These are phyloP conservation scores for Leucosporidium scottii DNA, from an alignment of 768 basidiomycete species.

Conservation along the genomic window DNA sequence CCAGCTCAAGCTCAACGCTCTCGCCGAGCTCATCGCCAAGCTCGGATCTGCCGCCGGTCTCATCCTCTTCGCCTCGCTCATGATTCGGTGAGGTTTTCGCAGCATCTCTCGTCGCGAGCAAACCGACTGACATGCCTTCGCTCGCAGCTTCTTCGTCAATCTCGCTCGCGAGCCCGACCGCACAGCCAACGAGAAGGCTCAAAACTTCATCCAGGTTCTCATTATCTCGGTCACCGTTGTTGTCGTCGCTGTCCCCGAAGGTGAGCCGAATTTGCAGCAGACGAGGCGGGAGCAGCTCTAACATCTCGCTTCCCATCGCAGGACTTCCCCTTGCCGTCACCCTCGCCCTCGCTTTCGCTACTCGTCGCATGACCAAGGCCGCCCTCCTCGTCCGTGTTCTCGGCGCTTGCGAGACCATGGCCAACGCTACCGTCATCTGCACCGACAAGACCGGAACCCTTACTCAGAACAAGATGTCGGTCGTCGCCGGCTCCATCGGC, in stretches of 20 bases:
- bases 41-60: conserved; percentile 74
- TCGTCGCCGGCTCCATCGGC: conserved; percentile 91
- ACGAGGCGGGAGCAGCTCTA: neutral
- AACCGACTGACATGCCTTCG: neutral
- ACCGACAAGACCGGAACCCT: conserved; percentile 96
- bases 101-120: neutral
- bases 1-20: conserved; percentile 80
- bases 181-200: conserved; percentile 71
- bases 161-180: conserved; percentile 60
- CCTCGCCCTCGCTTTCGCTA: conserved; percentile 91
- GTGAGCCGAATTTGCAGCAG: conserved; percentile 37
- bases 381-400: conserved; percentile 92
- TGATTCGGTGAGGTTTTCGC: conserved; percentile 51
- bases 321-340: conserved; percentile 93
- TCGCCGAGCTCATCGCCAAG: conserved; percentile 96
- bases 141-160: conserved; percentile 73
- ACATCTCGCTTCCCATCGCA: conserved; percentile 37
- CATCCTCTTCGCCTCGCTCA: conserved; percentile 68
- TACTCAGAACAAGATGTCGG: conserved; percentile 89
- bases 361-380: conserved; percentile 94
- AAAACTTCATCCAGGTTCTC: conserved; percentile 82
- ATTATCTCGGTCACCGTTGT: conserved; percentile 81
- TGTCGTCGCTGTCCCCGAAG: conserved; percentile 83
- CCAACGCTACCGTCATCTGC: conserved; percentile 82
- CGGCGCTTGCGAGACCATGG: conserved; percentile 97